Conservation (phyloP, 2,329 filamentous ascomycete species). For the Colletotrichum sp. region DNA sequence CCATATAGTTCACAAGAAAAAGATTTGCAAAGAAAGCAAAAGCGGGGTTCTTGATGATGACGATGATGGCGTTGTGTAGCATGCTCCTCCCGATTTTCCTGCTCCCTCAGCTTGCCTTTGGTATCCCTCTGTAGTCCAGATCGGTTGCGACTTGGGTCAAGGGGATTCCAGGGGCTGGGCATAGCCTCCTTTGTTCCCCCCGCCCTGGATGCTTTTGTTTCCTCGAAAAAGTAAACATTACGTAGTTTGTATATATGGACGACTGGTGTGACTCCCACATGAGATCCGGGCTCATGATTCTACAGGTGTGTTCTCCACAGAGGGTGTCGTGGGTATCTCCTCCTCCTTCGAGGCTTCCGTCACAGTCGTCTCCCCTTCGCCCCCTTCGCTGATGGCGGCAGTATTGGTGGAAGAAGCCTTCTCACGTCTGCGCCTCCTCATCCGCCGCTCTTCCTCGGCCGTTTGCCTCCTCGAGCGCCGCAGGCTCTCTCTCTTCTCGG, state of each 20-base stretch:
- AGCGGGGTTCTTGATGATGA: background rate
- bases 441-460: constrained; percentile 78
- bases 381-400: constrained; percentile 25
- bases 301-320: constrained; percentile 21
- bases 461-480: constrained; percentile 70
- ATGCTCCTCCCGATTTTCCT: background rate
- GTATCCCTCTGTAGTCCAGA: background rate
- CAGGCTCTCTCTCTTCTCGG: constrained; percentile 63
- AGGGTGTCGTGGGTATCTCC: constrained; percentile 22
- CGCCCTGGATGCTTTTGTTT: constrained; percentile 1
- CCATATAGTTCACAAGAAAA: background rate
- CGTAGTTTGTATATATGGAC: constrained; percentile 21
- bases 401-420: constrained; percentile 50
- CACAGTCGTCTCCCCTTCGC: constrained; percentile 19
- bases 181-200: background rate
- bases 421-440: constrained; percentile 70
- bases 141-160: background rate
- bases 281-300: constrained; percentile 20
- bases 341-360: constrained; percentile 16
- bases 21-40: background rate
- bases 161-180: background rate
- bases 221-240: constrained; percentile 23
- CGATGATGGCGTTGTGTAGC: background rate
- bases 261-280: constrained; percentile 1
- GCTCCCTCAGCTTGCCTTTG: background rate